Conservation (phyloP, 768 basidiomycete species). For the Lactarius hengduanensis region DNA sequence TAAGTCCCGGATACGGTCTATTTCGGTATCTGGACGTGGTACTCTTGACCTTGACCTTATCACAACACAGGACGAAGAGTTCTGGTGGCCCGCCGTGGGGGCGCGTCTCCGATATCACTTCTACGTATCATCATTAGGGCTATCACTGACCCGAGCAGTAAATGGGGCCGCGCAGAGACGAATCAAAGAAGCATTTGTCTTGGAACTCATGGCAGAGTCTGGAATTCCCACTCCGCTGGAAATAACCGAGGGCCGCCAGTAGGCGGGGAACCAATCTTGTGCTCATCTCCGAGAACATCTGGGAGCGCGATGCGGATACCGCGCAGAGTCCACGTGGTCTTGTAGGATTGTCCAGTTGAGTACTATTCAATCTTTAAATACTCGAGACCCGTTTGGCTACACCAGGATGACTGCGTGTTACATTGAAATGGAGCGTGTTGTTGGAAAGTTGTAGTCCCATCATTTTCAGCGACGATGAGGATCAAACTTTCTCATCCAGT, state of each 20-base stretch:
- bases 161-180: not conserved
- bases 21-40: not conserved
- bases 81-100: not conserved
- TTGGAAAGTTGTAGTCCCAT: conserved; percentile 12
- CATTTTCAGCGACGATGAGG: not conserved
- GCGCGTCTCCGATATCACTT: not conserved
- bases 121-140: not conserved
- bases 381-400: not conserved
- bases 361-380: not conserved
- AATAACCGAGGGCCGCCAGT: not conserved
- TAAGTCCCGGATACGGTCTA: not conserved
- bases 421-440: conserved; percentile 3
- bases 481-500: not conserved
- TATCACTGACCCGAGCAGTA: not conserved
- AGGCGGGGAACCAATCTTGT: not conserved
- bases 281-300: not conserved
- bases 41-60: not conserved
- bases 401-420: not conserved
- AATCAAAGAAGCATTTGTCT: not conserved
- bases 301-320: not conserved
- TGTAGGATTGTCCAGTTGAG: conserved; percentile 3
- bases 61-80: not conserved
- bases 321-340: not conserved
- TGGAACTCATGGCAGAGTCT: not conserved
- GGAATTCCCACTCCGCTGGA: not conserved